A percentile compares a stretch with the other conserved stretches of the same genome.
phyloP scores from a whole-genome alignment of 306 rosid genomes.

The Macrotyloma uniflorum region DNA sequence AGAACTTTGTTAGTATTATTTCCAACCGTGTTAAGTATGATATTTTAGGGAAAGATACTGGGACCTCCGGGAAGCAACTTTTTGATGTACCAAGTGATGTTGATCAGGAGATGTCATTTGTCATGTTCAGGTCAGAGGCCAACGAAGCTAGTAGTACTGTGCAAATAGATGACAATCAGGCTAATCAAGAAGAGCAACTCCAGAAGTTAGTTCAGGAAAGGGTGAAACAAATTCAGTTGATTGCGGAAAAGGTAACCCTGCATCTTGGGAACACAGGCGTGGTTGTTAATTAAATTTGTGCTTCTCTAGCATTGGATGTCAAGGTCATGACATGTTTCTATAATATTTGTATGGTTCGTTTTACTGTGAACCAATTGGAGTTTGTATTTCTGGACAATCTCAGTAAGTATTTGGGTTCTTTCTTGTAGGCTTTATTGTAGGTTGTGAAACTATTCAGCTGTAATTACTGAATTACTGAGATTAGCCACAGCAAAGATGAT shows the following conservation, averaged over 20 bases:
- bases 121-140: slow-evolving; percentile 61
- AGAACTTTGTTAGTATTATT: slow-evolving; percentile 64
- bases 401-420: not conserved
- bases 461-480: slow-evolving; percentile 32
- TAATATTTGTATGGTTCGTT: not conserved
- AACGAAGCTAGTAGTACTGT: slow-evolving; percentile 46
- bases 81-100: slow-evolving; percentile 58
- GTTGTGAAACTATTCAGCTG: slow-evolving; percentile 25
- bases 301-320: not conserved
- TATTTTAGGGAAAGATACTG: slow-evolving; percentile 77
- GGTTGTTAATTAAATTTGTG: slow-evolving; percentile 5
- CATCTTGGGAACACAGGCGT: slow-evolving; percentile 25
- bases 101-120: slow-evolving; percentile 71
- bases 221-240: slow-evolving; percentile 68
- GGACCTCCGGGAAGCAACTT: slow-evolving; percentile 68
- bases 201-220: slow-evolving; percentile 72
- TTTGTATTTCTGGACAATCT: slow-evolving; percentile 28
- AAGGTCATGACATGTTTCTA: not conserved
- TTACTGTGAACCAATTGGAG: not conserved
- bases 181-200: slow-evolving; percentile 77
- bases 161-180: slow-evolving; percentile 64
- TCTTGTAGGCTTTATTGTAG: not conserved
- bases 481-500: slow-evolving; percentile 16
- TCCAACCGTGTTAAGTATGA: slow-evolving; percentile 78
- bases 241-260: slow-evolving; percentile 64